Evolutionary conservation across 108 stramenopile species (phyloP).

Genomic region (Pseudonitzschia pungens): DNA sequence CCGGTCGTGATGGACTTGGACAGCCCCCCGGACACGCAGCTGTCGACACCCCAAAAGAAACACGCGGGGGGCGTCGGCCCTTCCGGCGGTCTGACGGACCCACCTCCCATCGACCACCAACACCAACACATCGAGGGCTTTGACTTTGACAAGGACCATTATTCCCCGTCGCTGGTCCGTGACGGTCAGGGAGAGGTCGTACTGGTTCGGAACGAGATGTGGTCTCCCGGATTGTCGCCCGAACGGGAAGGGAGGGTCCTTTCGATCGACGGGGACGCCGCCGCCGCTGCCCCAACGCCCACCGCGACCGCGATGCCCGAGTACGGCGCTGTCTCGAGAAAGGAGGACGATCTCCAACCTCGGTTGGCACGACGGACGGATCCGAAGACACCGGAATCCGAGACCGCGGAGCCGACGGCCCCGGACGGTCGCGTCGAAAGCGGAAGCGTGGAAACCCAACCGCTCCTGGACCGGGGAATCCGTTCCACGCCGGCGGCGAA

Average conservation of each 20-base stretch:
- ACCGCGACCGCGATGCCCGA: background rate
- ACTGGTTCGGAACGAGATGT: slow-evolving; percentile 15
- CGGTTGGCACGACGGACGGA: too few relatives aligned
- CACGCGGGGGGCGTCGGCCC: too few relatives aligned
- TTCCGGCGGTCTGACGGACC: too few relatives aligned
- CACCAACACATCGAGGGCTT: slow-evolving; percentile 52
- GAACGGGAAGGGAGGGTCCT: background rate
- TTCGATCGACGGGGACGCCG: background rate
- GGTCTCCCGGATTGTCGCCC: slow-evolving; percentile 31
- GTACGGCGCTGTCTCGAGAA: background rate
- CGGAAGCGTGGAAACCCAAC: background rate
- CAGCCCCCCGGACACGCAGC: background rate
- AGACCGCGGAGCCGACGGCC: background rate
- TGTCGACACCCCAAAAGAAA: background rate
- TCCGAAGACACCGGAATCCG: too few relatives aligned
- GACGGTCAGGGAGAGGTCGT: background rate
- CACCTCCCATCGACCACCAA: background rate
- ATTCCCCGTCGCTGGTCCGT: slow-evolving; percentile 10
- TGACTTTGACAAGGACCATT: slow-evolving; percentile 54
- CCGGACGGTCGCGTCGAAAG: background rate
- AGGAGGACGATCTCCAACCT: too few relatives aligned
- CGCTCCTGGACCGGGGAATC: background rate
- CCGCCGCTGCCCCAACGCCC: background rate
- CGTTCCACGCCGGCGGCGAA: background rate
- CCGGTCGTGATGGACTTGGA: background rate